Evolutionary conservation across 2,329 filamentous ascomycete species (phyloP).

Genomic region (Aspergillus spinulosporus): DNA sequence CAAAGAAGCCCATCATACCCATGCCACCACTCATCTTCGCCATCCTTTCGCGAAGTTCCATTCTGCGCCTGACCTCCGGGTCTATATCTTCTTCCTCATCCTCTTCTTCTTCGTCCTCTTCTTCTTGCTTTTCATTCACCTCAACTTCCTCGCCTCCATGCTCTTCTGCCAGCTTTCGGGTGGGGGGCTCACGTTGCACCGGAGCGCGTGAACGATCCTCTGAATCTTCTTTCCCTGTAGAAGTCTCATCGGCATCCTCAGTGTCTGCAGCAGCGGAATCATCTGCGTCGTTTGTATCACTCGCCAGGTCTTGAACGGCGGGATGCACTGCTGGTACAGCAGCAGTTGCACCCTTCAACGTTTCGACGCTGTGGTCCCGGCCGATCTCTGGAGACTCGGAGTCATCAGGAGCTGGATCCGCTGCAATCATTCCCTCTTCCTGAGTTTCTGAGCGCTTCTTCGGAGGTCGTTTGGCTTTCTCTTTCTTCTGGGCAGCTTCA

Average conservation of each 20-base stretch:
- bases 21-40: conserved; percentile 98
- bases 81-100: conserved; percentile 84
- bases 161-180: conserved; percentile 7
- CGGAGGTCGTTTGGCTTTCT: conserved; percentile 76
- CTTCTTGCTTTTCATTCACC: conserved; percentile 10
- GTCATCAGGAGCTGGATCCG: conserved; percentile 32
- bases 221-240: conserved; percentile 72
- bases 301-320: conserved; percentile 52
- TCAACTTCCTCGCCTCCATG: conserved; percentile 41
- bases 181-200: conserved; percentile 16
- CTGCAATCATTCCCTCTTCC: conserved; percentile 26
- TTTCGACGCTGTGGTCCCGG: conserved; percentile 40
- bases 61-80: conserved; percentile 77
- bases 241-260: conserved; percentile 62
- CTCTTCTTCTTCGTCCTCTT: conserved; percentile 57
- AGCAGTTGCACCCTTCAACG: conserved; percentile 34
- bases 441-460: conserved; percentile 62
- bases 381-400: conserved; percentile 35
- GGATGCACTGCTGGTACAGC: conserved; percentile 32
- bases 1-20: conserved; percentile 95
- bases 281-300: conserved; percentile 66
- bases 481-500: conserved; percentile 75
- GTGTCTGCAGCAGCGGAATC: conserved; percentile 64
- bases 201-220: conserved; percentile 54
- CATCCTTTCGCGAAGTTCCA: conserved; percentile 92